Percentiles rank a stretch among this genome's conserved stretches.
phyloP scores from a whole-genome alignment of 140 eudicot genomes.

The Bidens hawaiensis region DNA sequence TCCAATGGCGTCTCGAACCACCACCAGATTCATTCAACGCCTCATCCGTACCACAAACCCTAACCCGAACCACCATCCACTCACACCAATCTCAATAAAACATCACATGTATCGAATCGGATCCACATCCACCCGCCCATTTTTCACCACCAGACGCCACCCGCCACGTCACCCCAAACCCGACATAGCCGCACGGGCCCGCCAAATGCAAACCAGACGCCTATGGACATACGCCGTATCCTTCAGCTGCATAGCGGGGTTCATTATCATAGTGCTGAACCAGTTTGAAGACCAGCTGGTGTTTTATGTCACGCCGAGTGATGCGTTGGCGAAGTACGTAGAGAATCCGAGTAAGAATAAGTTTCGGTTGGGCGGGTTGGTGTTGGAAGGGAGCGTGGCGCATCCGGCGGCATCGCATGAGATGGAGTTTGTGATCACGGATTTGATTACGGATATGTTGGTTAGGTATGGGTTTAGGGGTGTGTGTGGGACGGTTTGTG shows the following conservation, averaged over 20 bases:
- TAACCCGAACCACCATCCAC: neutral
- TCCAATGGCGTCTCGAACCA: conserved; percentile 50
- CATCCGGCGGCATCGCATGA: conserved; percentile 64
- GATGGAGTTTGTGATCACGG: conserved; percentile 79
- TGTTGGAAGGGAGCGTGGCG: conserved; percentile 59
- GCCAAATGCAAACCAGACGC: conserved; percentile 80
- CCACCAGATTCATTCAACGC: conserved; percentile 37
- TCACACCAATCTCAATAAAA: conserved; percentile 9
- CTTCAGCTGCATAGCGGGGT: conserved; percentile 71
- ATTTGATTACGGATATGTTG: conserved; percentile 70
- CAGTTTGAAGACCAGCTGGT: conserved; percentile 87
- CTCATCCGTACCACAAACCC: conserved; percentile 39
- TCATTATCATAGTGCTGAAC: conserved; percentile 65
- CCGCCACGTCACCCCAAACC: conserved; percentile 30
- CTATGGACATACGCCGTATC: conserved; percentile 85
- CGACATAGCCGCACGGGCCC: conserved; percentile 76
- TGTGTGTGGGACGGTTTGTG: too few relatives aligned
- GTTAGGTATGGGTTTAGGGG: too few relatives aligned
- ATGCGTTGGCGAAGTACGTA: conserved; percentile 53
- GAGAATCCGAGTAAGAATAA: conserved; percentile 54
- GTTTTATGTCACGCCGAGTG: conserved; percentile 81
- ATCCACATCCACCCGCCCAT: conserved; percentile 26
- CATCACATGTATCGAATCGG: conserved; percentile 9
- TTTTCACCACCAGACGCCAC: conserved; percentile 53
- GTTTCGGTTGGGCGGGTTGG: conserved; percentile 82